Percentiles rank a stretch among this genome's conserved stretches.
Evolutionary conservation across 164 flowering plant genomes (phyloP).

Genomic region (Piper betle): DNA sequence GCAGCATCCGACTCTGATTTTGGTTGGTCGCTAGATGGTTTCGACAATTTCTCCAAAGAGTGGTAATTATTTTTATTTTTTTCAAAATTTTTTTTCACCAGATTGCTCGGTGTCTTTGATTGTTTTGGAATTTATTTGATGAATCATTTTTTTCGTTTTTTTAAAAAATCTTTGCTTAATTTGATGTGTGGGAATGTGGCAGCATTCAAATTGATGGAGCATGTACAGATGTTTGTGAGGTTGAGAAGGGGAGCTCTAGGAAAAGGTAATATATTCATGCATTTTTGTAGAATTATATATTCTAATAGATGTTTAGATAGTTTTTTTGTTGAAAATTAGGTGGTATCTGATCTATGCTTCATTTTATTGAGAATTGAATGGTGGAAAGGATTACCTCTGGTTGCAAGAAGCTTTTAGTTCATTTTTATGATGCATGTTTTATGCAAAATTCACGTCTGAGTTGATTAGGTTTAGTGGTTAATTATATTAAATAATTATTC

Average conservation of each 20-base stretch:
- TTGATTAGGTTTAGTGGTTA: no score
- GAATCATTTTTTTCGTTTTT: not conserved
- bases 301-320: no score
- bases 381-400: no score
- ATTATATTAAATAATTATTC: no score
- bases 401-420: not conserved
- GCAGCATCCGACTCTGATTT: conserved; percentile 7
- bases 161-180: no score
- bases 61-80: conserved; percentile 1
- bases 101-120: not conserved
- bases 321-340: not conserved
- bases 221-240: conserved; percentile 4
- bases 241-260: not conserved
- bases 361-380: not conserved
- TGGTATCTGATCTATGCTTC: not conserved
- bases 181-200: not conserved
- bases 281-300: not conserved
- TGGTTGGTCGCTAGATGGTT: conserved; percentile 10
- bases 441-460: no score
- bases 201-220: conserved; percentile 8
- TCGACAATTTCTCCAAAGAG: conserved; percentile 4
- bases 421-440: not conserved
- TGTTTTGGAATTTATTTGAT: not conserved
- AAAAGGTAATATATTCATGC: conserved; percentile 5
- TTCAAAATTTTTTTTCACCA: not conserved